Conservation (phyloP, 2,329 filamentous ascomycete genomes). For the Intubia oerlemansii region DNA sequence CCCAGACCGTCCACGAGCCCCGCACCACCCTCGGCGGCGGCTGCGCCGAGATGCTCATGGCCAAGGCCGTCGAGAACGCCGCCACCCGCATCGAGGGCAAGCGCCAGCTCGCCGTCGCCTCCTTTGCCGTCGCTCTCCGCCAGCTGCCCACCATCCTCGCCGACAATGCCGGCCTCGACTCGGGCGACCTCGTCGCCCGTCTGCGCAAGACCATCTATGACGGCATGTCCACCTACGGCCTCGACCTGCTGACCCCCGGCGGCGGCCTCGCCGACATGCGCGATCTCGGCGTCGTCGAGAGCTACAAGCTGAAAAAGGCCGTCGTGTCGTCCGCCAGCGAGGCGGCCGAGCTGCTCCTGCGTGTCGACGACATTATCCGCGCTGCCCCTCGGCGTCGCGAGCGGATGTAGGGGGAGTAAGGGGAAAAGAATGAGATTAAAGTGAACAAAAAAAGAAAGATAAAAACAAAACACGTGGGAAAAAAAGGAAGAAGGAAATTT, state of each 20-base stretch:
- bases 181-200: constrained; percentile 77
- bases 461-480: too few species aligned
- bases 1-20: constrained; percentile 88
- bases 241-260: constrained; percentile 75
- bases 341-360: constrained; percentile 79
- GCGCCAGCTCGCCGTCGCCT: constrained; percentile 80
- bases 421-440: too few species aligned
- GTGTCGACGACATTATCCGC: constrained; percentile 96
- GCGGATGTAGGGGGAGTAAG: constrained; percentile 18
- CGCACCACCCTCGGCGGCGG: constrained; percentile 87
- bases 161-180: constrained; percentile 93
- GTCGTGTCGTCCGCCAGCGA: constrained; percentile 93
- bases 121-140: constrained; percentile 72
- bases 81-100: constrained; percentile 92
- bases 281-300: constrained; percentile 85
- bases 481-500: too few species aligned
- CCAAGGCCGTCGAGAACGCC: constrained; percentile 85
- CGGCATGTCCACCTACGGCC: constrained; percentile 74
- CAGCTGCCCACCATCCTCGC: constrained; percentile 93
- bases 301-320: constrained; percentile 96
- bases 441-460: too few species aligned
- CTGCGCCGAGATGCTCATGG: constrained; percentile 97
- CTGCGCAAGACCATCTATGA: constrained; percentile 89
- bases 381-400: constrained; percentile 71
- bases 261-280: constrained; percentile 93